Base-by-base conservation (phyloP, 768 basidiomycete genomes). In the Mycena sanguinolenta region DNA sequence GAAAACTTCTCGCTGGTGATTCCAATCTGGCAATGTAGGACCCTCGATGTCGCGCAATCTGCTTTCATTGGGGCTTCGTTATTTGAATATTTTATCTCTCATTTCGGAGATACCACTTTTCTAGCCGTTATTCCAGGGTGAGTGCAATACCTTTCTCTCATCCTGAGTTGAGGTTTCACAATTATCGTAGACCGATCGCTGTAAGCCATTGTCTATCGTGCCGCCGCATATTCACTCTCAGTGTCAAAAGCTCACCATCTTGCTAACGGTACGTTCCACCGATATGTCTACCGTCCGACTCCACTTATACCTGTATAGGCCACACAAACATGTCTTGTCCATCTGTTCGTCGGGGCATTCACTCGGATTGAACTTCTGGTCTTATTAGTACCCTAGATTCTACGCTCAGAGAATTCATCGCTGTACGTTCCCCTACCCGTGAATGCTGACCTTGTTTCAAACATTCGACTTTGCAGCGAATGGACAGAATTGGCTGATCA, bases 241-340 rank as follows among this genome's bases (percentile, higher is more conserved):
- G 34, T 19, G 14, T 17, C 28, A 23, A n/a, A 30, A 73, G 71
- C 67, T 73, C 30, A 66, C 66, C 5, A 60, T 73, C 7, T 19
- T 73, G 9, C 0, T 69, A 14, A 73, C 71, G 3, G 72, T 73
- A 34, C 12, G 70, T 27, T 32, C 16, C 16, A 34, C 10, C 6
- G n/a, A n/a, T 9, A 17, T 19, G 17, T 52, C 3, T n/a, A 13
- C 19, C 30, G 32, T 50, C 38, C 7, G 10, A 10, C 9, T 8
- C 17, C 23, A 6, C 5, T 46, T n/a, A 4, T 32, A 49, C 17
- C 10, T 23, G 19, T 46, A n/a, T 17, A 78, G 77, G 77, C 77
- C 2, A 72, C 75, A 23, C 76, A 77, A 69, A 79, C 78, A 3
- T 76, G 76, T 61, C 53, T 77, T 63, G 77, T 70, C 1, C 78